phyloP scores from a whole-genome alignment of 106 monocot genomes.

The Hemerocallis citrina region DNA sequence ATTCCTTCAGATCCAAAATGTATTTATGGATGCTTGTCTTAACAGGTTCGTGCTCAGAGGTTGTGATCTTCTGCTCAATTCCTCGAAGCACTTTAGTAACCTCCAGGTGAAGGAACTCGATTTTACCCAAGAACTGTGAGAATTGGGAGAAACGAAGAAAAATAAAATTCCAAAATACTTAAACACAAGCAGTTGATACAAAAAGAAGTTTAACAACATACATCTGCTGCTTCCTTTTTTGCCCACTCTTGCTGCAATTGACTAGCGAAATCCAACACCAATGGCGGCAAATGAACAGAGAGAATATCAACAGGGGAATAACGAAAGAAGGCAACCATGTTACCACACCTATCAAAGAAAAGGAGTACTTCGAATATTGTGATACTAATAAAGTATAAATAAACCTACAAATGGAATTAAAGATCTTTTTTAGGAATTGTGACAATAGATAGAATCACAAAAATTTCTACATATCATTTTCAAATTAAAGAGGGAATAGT shows the following conservation, averaged over 20 bases:
- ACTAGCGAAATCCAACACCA: constrained; percentile 47
- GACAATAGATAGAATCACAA: too few relatives aligned
- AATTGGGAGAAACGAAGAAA: neutral
- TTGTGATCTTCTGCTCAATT: constrained; percentile 46
- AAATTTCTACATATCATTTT: too few relatives aligned
- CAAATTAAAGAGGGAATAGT: too few relatives aligned
- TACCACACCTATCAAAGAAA: constrained; percentile 56
- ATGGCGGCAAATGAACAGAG: constrained; percentile 67
- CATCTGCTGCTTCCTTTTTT: constrained; percentile 38
- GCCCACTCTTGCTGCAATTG: constrained; percentile 49
- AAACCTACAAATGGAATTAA: neutral
- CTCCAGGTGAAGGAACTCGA: constrained; percentile 50
- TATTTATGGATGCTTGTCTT: constrained; percentile 30
- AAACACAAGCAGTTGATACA: neutral
- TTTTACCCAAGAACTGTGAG: constrained; percentile 38
- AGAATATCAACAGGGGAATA: constrained; percentile 81
- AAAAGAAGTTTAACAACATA: constrained; percentile 21
- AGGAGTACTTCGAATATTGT: too few relatives aligned
- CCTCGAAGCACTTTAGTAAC: constrained; percentile 34
- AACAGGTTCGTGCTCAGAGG: constrained; percentile 32
- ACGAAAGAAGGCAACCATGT: constrained; percentile 83
- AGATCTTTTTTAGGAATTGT: too few relatives aligned
- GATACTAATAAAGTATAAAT: too few relatives aligned
- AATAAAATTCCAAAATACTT: neutral
- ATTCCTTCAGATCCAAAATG: constrained; percentile 47